Conservation (phyloP, 306 rosid species). For the Vigna angularis region DNA sequence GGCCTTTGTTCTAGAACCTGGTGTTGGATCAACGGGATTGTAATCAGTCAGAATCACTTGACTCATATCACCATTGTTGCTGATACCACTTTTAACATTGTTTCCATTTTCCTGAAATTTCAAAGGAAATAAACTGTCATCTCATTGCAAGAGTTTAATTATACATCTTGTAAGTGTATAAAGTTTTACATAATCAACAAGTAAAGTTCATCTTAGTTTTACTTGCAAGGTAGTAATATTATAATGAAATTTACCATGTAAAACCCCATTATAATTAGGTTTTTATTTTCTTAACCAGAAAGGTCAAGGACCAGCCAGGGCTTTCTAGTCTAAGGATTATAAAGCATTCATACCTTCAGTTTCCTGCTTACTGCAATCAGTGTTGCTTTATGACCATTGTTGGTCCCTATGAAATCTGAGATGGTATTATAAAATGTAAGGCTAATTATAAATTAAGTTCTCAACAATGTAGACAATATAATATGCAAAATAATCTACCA, state of each 20-base stretch:
- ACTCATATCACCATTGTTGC: slow-evolving; percentile 15
- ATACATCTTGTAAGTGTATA: neutral
- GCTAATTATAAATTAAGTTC: neutral
- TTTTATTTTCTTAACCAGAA: neutral
- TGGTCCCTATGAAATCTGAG: slow-evolving; percentile 47
- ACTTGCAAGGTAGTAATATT: too few relatives aligned
- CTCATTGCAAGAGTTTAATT: neutral
- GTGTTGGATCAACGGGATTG: slow-evolving; percentile 64
- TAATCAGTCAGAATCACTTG: slow-evolving; percentile 64
- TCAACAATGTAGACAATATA: slow-evolving; percentile 1
- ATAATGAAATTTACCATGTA: too few relatives aligned
- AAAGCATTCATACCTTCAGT: slow-evolving; percentile 64
- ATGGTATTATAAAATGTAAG: neutral
- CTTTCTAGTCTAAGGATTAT: slow-evolving; percentile 14
- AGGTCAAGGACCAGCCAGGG: neutral
- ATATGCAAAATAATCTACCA: neutral
- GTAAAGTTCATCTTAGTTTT: too few relatives aligned
- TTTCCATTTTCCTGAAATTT: slow-evolving; percentile 58
- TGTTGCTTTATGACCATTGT: slow-evolving; percentile 43
- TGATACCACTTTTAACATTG: slow-evolving; percentile 1
- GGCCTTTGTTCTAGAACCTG: slow-evolving; percentile 51
- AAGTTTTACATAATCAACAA: neutral
- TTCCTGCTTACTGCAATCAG: slow-evolving; percentile 51
- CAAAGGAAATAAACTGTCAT: neutral
- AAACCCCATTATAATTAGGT: too few relatives aligned